phyloP scores from a whole-genome alignment of 129 eudicot species.

The Smallanthus sonchifolius region DNA sequence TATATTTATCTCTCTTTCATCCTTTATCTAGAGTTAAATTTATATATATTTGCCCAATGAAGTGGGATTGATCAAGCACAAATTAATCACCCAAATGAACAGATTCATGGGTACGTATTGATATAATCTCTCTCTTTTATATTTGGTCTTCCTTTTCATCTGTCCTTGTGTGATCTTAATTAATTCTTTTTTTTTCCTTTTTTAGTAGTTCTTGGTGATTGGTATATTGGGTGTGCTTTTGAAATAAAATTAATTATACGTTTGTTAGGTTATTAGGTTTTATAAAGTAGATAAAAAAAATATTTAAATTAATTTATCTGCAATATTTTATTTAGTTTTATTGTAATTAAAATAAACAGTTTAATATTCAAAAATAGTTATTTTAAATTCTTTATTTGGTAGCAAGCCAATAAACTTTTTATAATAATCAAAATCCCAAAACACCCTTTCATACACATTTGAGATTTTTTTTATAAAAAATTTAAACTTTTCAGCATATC shows the following conservation, averaged over 20 bases:
- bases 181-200: neutral
- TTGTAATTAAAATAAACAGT: too few species aligned
- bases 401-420: neutral
- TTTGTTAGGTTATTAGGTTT: neutral
- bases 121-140: slow-evolving; percentile 28
- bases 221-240: neutral
- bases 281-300: neutral
- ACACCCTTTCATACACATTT: neutral
- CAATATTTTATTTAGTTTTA: neutral
- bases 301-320: too few species aligned
- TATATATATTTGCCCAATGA: slow-evolving; percentile 27
- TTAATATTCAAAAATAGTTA: neutral
- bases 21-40: slow-evolving; percentile 24
- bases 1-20: slow-evolving; percentile 17
- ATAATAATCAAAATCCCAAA: neutral
- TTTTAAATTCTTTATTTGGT: neutral
- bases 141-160: slow-evolving; percentile 17
- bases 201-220: neutral
- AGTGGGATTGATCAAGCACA: slow-evolving; percentile 23
- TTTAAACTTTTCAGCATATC: too few species aligned
- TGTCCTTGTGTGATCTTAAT: neutral
- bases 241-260: neutral
- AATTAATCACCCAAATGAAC: slow-evolving; percentile 13
- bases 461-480: neutral
- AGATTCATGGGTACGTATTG: slow-evolving; percentile 26